A percentile compares a stretch with the other conserved stretches of the same genome.
These are phyloP conservation scores for Terana coerulea DNA, from an alignment of 768 basidiomycete genomes.

Conservation along the genomic window DNA sequence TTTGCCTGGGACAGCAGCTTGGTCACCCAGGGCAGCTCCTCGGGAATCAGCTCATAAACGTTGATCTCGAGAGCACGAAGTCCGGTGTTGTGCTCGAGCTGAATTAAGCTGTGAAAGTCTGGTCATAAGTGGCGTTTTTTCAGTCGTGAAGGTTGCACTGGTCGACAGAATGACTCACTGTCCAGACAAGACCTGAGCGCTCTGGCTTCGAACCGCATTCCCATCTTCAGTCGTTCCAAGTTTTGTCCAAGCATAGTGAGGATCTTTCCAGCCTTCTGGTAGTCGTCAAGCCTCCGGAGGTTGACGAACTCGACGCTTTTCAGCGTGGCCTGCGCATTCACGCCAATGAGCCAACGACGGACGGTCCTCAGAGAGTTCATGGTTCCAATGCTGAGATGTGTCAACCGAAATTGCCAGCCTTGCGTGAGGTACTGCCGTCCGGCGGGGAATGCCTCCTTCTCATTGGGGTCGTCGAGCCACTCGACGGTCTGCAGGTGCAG, in stretches of 20 bases:
- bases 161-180: not conserved
- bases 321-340: not conserved
- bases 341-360: not conserved
- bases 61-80: not conserved
- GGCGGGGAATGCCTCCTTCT: not conserved
- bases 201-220: not conserved
- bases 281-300: not conserved
- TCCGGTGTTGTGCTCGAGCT: not conserved
- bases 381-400: not conserved
- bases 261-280: not conserved
- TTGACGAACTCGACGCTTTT: not conserved
- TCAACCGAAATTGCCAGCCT: not conserved
- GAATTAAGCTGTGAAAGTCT: not conserved
- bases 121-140: not conserved
- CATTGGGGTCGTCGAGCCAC: not conserved
- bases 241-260: not conserved
- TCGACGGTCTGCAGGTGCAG: not conserved
- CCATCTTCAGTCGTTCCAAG: not conserved
- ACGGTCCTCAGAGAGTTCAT: not conserved
- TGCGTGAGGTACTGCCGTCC: no score
- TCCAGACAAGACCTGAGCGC: not conserved
- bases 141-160: not conserved
- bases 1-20: not conserved
- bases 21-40: conserved; percentile 1
- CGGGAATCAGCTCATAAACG: not conserved